A percentile compares a stretch with the other conserved stretches of the same genome.
phyloP scores from a whole-genome alignment of 1,284 basidiomycete genomes.

The Afroboletus lepidellus region DNA sequence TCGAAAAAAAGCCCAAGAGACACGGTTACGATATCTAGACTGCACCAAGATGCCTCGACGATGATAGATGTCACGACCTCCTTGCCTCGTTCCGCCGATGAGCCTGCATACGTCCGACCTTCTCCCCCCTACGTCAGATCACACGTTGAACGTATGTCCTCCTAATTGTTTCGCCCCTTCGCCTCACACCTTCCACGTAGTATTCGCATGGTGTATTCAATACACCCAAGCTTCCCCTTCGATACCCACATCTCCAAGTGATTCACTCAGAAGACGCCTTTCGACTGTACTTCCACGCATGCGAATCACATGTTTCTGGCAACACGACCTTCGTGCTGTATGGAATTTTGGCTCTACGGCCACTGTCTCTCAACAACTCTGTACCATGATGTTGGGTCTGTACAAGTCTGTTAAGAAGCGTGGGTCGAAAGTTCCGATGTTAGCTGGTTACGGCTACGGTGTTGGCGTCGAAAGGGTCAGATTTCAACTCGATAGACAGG shows the following conservation, averaged over 20 bases:
- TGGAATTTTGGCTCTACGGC: constrained; percentile 75
- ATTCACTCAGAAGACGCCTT: constrained; percentile 38
- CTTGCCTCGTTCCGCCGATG: constrained; percentile 88
- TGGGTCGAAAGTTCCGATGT: constrained; percentile 71
- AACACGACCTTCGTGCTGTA: constrained; percentile 88
- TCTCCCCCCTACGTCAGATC: constrained; percentile 95
- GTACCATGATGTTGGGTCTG: constrained; percentile 78
- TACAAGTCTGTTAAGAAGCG: constrained; percentile 75
- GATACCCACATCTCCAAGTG: constrained; percentile 32
- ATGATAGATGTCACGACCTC: constrained; percentile 94
- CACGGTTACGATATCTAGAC: constrained; percentile 88
- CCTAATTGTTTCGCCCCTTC: constrained; percentile 7
- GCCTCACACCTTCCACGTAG: constrained; percentile 38
- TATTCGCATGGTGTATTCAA: constrained; percentile 94
- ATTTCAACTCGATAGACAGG: constrained; percentile 82
- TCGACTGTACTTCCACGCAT: constrained; percentile 41
- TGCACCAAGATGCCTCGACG: constrained; percentile 77
- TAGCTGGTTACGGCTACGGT: constrained; percentile 80
- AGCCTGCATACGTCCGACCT: constrained; percentile 91
- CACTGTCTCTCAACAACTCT: constrained; percentile 68
- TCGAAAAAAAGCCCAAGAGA: constrained; percentile 71
- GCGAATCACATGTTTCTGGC: constrained; percentile 91
- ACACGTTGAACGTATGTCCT: constrained; percentile 69
- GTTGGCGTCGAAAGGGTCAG: constrained; percentile 75
- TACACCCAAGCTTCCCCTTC: constrained; percentile 46